phyloP scores from a whole-genome alignment of 2,329 filamentous ascomycete genomes.

The Arthrobotrys entomopaga region DNA sequence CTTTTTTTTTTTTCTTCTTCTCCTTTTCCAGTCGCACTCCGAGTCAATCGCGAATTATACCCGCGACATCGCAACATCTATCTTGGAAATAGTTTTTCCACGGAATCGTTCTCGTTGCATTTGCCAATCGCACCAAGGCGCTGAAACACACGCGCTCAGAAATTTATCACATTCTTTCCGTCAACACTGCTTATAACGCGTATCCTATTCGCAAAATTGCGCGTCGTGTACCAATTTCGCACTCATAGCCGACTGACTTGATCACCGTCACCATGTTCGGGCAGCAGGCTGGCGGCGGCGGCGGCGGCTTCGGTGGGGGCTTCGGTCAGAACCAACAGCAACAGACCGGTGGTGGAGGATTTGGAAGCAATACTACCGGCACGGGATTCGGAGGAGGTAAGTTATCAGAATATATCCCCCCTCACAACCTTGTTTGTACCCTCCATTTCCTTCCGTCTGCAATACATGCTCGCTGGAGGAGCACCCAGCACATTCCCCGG shows the following conservation, averaged over 20 bases:
- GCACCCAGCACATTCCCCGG: slow-evolving; percentile 49
- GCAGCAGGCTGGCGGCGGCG: slow-evolving; percentile 54
- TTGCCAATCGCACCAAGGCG: slow-evolving; percentile 17
- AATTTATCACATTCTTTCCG: slow-evolving; percentile 1
- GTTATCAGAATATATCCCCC: slow-evolving; percentile 15
- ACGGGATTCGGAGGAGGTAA: slow-evolving; percentile 57
- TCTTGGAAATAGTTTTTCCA: neutral
- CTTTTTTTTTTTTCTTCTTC: slow-evolving; percentile 44
- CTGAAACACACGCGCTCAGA: slow-evolving; percentile 40
- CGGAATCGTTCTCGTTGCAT: no score
- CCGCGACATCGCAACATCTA: slow-evolving; percentile 25
- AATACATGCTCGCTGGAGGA: slow-evolving; percentile 30
- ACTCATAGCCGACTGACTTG: slow-evolving; percentile 20
- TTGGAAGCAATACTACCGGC: slow-evolving; percentile 52
- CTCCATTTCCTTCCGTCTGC: slow-evolving; percentile 8
- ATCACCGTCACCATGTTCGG: slow-evolving; percentile 57
- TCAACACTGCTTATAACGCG: slow-evolving; percentile 31
- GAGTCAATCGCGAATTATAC: slow-evolving; percentile 52
- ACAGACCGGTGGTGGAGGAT: slow-evolving; percentile 50
- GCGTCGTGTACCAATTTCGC: slow-evolving; percentile 28
- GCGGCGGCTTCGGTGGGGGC: slow-evolving; percentile 54
- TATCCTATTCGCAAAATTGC: slow-evolving; percentile 28
- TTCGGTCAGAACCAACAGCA: slow-evolving; percentile 53
- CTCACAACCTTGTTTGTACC: slow-evolving; percentile 1
- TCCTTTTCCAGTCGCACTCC: slow-evolving; percentile 35